Conservation (phyloP, 306 rosid genomes). For the Lathyrus oleraceus region DNA sequence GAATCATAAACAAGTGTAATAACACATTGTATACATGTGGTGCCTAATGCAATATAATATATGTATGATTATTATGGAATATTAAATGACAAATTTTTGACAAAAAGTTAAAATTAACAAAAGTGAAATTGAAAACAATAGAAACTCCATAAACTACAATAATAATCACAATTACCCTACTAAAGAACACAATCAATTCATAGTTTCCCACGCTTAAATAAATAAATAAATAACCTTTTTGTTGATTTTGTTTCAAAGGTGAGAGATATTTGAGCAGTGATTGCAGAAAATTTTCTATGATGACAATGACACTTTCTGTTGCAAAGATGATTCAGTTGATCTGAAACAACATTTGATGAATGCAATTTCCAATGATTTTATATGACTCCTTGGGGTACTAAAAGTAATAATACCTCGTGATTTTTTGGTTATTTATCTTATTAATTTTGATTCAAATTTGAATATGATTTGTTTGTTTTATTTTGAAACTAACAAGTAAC, state of each 20-base stretch:
- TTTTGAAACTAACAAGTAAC: background rate
- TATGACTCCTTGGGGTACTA: conserved; percentile 25
- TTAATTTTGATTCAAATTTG: conserved; percentile 35
- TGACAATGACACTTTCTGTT: conserved; percentile 39
- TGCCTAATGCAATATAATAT: background rate
- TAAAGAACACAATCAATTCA: conserved; percentile 33
- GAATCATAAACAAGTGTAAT: conserved; percentile 16
- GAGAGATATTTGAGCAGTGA: conserved; percentile 47
- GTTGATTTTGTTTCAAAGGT: conserved; percentile 31
- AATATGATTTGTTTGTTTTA: background rate
- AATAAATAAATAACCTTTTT: background rate
- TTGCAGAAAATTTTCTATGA: conserved; percentile 36
- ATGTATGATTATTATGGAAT: too few species aligned
- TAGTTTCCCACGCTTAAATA: conserved; percentile 5
- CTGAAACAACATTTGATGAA: conserved; percentile 39
- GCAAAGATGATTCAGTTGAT: conserved; percentile 33
- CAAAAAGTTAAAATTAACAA: too few species aligned
- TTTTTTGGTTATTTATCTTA: conserved; percentile 6
- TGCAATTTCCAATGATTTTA: conserved; percentile 31
- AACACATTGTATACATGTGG: conserved; percentile 29
- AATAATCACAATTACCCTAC: conserved; percentile 31
- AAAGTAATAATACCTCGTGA: conserved; percentile 8
- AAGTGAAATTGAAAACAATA: conserved; percentile 24
- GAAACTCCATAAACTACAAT: conserved; percentile 30
- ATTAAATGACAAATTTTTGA: too few species aligned